These are phyloP conservation scores for Mortierella sp. DNA, from an alignment of 371 early-diverging fungal species.

Conservation along the genomic window DNA sequence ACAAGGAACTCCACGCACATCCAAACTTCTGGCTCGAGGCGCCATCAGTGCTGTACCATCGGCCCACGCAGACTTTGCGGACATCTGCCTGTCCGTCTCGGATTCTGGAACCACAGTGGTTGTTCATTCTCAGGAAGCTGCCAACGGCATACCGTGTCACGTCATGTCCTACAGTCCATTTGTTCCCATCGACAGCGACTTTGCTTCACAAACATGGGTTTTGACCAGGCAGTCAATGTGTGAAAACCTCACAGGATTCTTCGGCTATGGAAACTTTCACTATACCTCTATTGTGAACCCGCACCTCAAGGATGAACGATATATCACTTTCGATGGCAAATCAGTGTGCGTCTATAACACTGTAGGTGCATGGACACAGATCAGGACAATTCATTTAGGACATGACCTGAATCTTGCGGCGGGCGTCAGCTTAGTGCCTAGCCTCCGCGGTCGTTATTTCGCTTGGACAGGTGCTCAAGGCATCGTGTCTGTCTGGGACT, in stretches of 20 bases:
- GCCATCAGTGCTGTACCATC: neutral
- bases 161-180: neutral
- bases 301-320: neutral
- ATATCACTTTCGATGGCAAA: neutral
- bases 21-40: neutral
- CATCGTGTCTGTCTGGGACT: constrained; percentile 28
- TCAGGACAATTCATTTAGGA: neutral
- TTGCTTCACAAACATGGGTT: neutral
- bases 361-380: neutral
- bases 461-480: constrained; percentile 27
- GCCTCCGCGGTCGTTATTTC: constrained; percentile 26
- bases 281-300: neutral
- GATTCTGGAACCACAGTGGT: neutral
- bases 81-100: neutral
- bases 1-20: neutral
- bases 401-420: constrained; percentile 10
- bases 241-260: neutral
- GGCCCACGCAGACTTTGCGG: neutral
- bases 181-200: neutral
- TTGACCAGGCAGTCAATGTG: neutral
- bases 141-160: constrained; percentile 3
- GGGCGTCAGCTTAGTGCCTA: constrained; percentile 3
- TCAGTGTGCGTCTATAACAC: constrained; percentile 10
- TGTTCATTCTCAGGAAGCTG: neutral
- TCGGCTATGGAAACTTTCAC: neutral